Evolutionary conservation across 441 rosid genomes (phyloP), one percentile per base, ranked within the genome.

Genomic region (Hura crepitans): DNA sequence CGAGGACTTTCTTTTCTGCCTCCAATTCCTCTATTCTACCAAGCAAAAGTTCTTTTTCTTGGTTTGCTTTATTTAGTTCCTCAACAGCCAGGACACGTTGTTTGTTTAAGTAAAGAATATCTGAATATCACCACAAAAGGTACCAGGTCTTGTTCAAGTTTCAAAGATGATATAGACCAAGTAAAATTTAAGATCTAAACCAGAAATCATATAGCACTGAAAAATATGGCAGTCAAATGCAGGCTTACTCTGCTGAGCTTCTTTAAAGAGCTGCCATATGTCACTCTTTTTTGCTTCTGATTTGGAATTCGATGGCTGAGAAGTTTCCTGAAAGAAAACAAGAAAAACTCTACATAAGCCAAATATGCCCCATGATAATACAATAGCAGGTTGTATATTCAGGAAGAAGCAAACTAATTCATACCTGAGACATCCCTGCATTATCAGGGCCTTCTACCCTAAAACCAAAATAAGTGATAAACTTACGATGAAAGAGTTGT

Each of bases 171-270:
- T 22, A 43, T 11, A 5, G 18, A 58, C 1, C 15, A 30, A 35
- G 6, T 5, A 45, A 69, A 66, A 7, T 35, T 59, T 35, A 67
- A 15, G 56, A 51, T 15, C 3, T 17, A 55, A 25, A 42, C 45
- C 33, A 43, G 25, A 18, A 50, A 75, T 63, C n/a, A 63, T 35
- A 17, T 30, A 50, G 2, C 11, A 58, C 27, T 12, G 37, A 11
- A 22, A 54, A 33, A 46, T 70, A 65, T 27, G 15, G 64, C 42
- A 62, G 62, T 30, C 12, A 62, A 37, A 62, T 28, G 25, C 22
- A 1, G 35, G 18, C 66, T 72, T 73, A 91, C 97, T 91, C 77
- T 73, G 84, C 73, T 89, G 93, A 80, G 93, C 95, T 83, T 91
- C 93, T 81, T 56, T 85, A 66, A 89, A 91, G 60, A 84, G 86